A percentile compares a stretch with the other conserved stretches of the same genome.
Evolutionary conservation across 2,329 filamentous ascomycete species (phyloP).

Genomic region (Coniochaeta sp.): DNA sequence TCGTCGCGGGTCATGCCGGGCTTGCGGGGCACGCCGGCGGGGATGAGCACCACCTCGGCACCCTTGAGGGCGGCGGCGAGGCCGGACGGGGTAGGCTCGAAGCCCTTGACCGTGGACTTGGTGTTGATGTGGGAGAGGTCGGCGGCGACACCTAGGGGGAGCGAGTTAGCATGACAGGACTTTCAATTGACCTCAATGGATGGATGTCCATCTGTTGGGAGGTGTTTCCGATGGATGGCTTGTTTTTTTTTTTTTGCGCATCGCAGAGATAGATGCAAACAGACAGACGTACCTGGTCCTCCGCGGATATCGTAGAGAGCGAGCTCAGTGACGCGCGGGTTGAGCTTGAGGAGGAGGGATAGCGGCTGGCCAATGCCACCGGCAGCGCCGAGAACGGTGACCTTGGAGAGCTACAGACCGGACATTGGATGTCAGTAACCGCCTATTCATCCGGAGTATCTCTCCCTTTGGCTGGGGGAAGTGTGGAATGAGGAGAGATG

Average conservation of each 20-base stretch:
- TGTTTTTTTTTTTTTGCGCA: neutral
- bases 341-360: conserved; percentile 97
- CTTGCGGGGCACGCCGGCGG: conserved; percentile 97
- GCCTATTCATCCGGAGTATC: conserved; percentile 5
- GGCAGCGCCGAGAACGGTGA: conserved; percentile 90
- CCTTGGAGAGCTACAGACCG: conserved; percentile 75
- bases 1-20: conserved; percentile 99
- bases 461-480: conserved; percentile 5
- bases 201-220: neutral
- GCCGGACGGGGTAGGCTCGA: conserved; percentile 68
- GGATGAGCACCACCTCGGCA: conserved; percentile 92
- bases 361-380: conserved; percentile 98
- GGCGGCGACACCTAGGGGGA: conserved; percentile 76
- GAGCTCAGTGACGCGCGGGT: conserved; percentile 88
- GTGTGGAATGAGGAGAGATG: conserved; percentile 10
- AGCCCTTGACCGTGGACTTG: conserved; percentile 89
- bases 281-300: conserved; percentile 67
- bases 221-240: neutral
- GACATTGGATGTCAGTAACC: conserved; percentile 7
- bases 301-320: conserved; percentile 97
- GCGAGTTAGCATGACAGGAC: conserved; percentile 7
- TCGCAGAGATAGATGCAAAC: conserved; percentile 40
- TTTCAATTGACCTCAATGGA: conserved; percentile 9
- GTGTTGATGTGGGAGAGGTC: conserved; percentile 99
- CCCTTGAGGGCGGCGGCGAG: conserved; percentile 76